Evolutionary conservation across 352 stramenopile species (phyloP).

Genomic region (Chrysophaeum taylorii): DNA sequence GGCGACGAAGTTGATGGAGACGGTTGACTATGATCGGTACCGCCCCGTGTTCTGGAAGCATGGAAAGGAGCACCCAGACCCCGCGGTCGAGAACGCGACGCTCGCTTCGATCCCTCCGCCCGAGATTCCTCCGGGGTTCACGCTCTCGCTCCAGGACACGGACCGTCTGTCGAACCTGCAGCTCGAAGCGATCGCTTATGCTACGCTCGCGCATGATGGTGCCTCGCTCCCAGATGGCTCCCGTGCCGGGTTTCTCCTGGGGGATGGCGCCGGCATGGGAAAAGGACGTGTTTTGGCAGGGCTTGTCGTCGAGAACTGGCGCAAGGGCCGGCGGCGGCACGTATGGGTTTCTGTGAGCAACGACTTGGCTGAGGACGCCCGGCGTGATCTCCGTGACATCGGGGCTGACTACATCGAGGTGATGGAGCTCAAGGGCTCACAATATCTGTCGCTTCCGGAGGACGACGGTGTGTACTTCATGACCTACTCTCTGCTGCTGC

Average conservation of each 20-base stretch:
- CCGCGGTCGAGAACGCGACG: not conserved
- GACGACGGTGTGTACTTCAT: not conserved
- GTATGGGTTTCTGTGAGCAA: slow-evolving; percentile 41
- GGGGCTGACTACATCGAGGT: not conserved
- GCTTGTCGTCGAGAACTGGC: slow-evolving; percentile 44
- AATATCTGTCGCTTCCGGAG: slow-evolving; percentile 23
- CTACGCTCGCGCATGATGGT: slow-evolving; percentile 38
- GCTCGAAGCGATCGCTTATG: slow-evolving; percentile 42
- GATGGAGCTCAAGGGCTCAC: slow-evolving; percentile 5
- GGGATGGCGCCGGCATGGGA: slow-evolving; percentile 38
- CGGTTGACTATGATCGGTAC: too few species aligned
- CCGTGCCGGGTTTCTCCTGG: slow-evolving; percentile 38
- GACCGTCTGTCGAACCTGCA: slow-evolving; percentile 35
- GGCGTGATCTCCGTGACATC: slow-evolving; percentile 35
- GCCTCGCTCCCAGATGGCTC: slow-evolving; percentile 27
- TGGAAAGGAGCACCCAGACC: not conserved
- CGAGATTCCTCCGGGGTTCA: not conserved
- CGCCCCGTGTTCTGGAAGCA: slow-evolving; percentile 11
- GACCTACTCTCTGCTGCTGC: not conserved
- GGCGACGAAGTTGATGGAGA: too few species aligned
- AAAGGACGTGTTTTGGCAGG: slow-evolving; percentile 44
- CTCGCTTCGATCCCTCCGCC: not conserved
- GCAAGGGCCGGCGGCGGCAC: slow-evolving; percentile 34
- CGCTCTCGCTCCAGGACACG: not conserved
- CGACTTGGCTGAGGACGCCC: slow-evolving; percentile 38